Percentiles rank a stretch among this genome's conserved stretches.
phyloP scores from a whole-genome alignment of 257 asterid genomes.

The Penstemon davidsonii region DNA sequence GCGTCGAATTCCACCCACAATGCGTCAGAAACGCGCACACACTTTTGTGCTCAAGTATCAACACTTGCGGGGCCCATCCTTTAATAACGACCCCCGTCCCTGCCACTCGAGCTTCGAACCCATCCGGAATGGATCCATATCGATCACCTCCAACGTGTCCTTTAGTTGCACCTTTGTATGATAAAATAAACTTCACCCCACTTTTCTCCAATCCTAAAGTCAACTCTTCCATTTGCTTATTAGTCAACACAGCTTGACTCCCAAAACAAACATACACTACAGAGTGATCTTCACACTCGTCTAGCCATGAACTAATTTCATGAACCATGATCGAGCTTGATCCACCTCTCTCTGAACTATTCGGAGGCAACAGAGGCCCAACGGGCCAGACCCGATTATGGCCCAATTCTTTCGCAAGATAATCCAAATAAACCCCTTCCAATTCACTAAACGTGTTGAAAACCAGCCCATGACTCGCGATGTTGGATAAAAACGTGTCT shows the following conservation, averaged over 20 bases:
- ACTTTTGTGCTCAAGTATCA: slow-evolving; percentile 51
- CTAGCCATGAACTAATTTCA: slow-evolving; percentile 55
- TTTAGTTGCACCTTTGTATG: slow-evolving; percentile 51
- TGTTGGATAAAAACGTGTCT: slow-evolving; percentile 31
- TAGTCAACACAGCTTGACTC: slow-evolving; percentile 67
- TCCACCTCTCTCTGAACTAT: slow-evolving; percentile 45
- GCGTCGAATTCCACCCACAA: slow-evolving; percentile 73
- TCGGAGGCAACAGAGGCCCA: slow-evolving; percentile 62
- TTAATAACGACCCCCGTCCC: slow-evolving; percentile 63
- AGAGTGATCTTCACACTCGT: slow-evolving; percentile 39
- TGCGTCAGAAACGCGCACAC: slow-evolving; percentile 54
- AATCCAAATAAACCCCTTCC: slow-evolving; percentile 45
- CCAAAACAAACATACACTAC: slow-evolving; percentile 78
- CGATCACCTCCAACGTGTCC: slow-evolving; percentile 43
- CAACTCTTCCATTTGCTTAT: slow-evolving; percentile 56
- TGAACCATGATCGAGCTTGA: slow-evolving; percentile 31
- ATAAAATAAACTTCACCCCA: slow-evolving; percentile 48
- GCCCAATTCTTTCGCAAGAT: slow-evolving; percentile 40
- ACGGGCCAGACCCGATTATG: slow-evolving; percentile 60
- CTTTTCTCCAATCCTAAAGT: slow-evolving; percentile 56
- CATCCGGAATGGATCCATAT: slow-evolving; percentile 51
- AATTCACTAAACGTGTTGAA: slow-evolving; percentile 54
- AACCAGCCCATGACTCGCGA: slow-evolving; percentile 48
- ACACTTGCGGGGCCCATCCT: slow-evolving; percentile 81
- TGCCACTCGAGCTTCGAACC: slow-evolving; percentile 64